Conservation (phyloP, 1,139 yeast species). For the Ogataea hybrid region DNA sequence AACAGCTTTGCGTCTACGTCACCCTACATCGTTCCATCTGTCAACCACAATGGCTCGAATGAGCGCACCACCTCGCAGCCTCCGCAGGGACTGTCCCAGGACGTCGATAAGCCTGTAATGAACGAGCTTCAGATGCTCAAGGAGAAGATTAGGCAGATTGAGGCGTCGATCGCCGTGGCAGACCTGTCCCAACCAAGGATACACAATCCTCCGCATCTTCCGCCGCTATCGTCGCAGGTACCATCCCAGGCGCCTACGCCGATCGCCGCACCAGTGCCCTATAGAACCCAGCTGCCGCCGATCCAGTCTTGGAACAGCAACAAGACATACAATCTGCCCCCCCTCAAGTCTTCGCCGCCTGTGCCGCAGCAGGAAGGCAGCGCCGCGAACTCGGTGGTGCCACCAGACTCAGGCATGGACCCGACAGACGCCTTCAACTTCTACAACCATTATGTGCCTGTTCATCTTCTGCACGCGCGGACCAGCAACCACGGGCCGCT, state of each 20-base stretch:
- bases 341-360: background rate
- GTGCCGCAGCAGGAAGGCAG: background rate
- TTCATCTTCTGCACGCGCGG: constrained; percentile 39
- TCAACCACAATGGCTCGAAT: constrained; percentile 19
- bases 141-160: constrained; percentile 42
- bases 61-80: constrained; percentile 13
- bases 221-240: constrained; percentile 2
- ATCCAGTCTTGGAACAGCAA: constrained; percentile 14
- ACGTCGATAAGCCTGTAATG: constrained; percentile 18
- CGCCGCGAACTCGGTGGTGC: background rate
- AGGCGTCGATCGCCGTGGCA: constrained; percentile 39
- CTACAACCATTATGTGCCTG: constrained; percentile 42
- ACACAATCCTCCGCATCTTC: constrained; percentile 1
- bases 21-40: constrained; percentile 15
- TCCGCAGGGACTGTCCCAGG: background rate
- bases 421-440: constrained; percentile 36
- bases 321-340: constrained; percentile 1
- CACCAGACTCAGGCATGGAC: constrained; percentile 13
- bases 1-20: constrained; percentile 13
- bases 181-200: constrained; percentile 25
- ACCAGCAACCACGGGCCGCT: constrained; percentile 49
- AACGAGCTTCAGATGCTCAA: constrained; percentile 42
- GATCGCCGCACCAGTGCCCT: constrained; percentile 7
- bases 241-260: constrained; percentile 10
- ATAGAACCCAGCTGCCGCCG: constrained; percentile 19